phyloP scores from a whole-genome alignment of 805 yeast genomes.

The Ogataea saltuana region DNA sequence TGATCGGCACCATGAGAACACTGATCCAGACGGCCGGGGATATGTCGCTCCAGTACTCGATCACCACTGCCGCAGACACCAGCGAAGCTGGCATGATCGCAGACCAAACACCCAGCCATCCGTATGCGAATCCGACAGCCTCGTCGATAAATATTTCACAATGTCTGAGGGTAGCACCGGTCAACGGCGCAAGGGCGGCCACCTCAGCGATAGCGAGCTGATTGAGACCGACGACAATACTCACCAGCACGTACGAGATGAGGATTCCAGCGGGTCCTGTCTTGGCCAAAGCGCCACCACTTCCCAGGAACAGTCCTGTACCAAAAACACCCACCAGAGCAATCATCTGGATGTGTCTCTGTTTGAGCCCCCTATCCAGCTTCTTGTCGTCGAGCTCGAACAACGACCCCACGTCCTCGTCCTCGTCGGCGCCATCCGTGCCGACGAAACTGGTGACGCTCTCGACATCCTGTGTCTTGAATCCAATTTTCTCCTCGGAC shows the following conservation, averaged over 20 bases:
- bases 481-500: slow-evolving; percentile 1
- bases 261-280: slow-evolving; percentile 43
- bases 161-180: slow-evolving; percentile 52
- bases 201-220: slow-evolving; percentile 54
- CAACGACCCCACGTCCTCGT: slow-evolving; percentile 1
- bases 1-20: slow-evolving; percentile 47
- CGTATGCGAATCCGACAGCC: slow-evolving; percentile 58
- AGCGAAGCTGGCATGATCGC: slow-evolving; percentile 55
- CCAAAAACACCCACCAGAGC: slow-evolving; percentile 75
- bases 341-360: slow-evolving; percentile 60
- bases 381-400: slow-evolving; percentile 11
- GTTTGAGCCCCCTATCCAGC: slow-evolving; percentile 41
- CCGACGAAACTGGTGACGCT: neutral
- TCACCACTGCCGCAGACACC: slow-evolving; percentile 57
- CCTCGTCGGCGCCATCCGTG: neutral
- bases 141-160: slow-evolving; percentile 36
- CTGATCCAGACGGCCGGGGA: slow-evolving; percentile 59
- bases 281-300: slow-evolving; percentile 42
- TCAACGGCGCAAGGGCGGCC: slow-evolving; percentile 56
- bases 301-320: slow-evolving; percentile 56
- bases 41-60: slow-evolving; percentile 55
- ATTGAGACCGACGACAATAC: slow-evolving; percentile 57
- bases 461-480: neutral
- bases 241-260: slow-evolving; percentile 60
- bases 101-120: slow-evolving; percentile 45